Conservation (phyloP, 225 moss, liverwort and hornwort genomes). For the Pseudisothecium myosuroides region DNA sequence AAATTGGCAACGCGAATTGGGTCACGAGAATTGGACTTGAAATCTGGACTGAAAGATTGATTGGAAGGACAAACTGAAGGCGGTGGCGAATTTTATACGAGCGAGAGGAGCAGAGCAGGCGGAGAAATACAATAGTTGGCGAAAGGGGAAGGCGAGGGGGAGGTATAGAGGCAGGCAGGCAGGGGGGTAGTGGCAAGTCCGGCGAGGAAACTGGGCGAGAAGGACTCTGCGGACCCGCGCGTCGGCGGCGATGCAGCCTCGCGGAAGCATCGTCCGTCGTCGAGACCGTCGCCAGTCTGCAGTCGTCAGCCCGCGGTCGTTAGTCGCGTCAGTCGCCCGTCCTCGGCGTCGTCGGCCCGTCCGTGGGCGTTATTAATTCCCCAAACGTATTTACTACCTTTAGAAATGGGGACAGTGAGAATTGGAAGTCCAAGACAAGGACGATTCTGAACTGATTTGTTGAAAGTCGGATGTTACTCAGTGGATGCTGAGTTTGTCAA, state of each 20-base stretch:
- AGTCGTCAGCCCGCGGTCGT: background rate
- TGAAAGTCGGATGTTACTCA: background rate
- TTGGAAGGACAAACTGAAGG: background rate
- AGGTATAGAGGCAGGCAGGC: background rate
- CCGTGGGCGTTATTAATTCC: background rate
- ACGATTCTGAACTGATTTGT: background rate
- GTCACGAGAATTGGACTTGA: background rate
- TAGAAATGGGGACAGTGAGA: background rate
- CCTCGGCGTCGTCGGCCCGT: background rate
- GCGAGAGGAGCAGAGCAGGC: background rate
- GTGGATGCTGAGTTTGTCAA: background rate
- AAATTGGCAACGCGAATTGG: background rate
- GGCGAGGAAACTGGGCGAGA: slow-evolving; percentile 25
- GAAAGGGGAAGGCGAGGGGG: background rate
- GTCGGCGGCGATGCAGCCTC: slow-evolving; percentile 21
- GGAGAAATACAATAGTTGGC: background rate
- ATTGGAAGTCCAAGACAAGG: background rate
- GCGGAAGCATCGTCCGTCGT: background rate
- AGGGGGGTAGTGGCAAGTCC: background rate
- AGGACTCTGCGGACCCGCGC: background rate
- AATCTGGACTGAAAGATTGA: background rate
- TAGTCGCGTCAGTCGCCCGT: background rate
- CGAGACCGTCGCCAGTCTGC: background rate
- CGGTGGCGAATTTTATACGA: background rate
- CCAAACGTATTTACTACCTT: background rate